Conservation (phyloP, 176 grass and related monocot genomes). For the Zizania latifolia region DNA sequence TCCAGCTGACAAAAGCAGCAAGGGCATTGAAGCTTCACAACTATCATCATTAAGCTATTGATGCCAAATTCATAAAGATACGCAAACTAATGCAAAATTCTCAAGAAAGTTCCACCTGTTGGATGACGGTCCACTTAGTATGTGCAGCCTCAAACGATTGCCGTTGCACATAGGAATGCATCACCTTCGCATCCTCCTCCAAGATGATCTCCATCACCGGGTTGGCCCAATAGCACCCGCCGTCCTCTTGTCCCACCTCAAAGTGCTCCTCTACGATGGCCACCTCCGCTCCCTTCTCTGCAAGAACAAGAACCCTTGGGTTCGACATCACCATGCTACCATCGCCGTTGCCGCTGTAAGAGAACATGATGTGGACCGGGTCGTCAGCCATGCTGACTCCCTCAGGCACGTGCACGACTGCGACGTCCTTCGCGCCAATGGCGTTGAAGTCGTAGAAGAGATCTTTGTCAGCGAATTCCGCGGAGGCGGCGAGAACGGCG, state of each 20-base stretch:
- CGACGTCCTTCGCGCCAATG: constrained; percentile 48
- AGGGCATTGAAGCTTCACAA: background rate
- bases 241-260: constrained; percentile 20
- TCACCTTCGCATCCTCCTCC: constrained; percentile 52
- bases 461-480: constrained; percentile 42
- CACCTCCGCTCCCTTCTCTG: constrained; percentile 52
- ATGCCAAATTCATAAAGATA: background rate
- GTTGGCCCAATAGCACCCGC: constrained; percentile 84
- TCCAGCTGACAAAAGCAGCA: too few species aligned
- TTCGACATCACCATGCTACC: constrained; percentile 44
- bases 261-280: constrained; percentile 61
- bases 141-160: constrained; percentile 67
- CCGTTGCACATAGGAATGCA: constrained; percentile 78
- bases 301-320: constrained; percentile 57
- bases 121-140: constrained; percentile 81
- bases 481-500: constrained; percentile 26
- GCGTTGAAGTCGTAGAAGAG: constrained; percentile 71
- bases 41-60: background rate
- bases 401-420: constrained; percentile 43
- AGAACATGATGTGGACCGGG: constrained; percentile 54
- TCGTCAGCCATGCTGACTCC: constrained; percentile 31
- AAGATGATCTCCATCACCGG: constrained; percentile 72
- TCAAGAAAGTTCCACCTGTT: constrained; percentile 44
- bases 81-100: background rate
- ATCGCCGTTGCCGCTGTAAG: constrained; percentile 4